A percentile compares a stretch with the other conserved stretches of the same genome.
Evolutionary conservation across 768 basidiomycete species (phyloP).

Genomic region (Tricholoma saponaceum): DNA sequence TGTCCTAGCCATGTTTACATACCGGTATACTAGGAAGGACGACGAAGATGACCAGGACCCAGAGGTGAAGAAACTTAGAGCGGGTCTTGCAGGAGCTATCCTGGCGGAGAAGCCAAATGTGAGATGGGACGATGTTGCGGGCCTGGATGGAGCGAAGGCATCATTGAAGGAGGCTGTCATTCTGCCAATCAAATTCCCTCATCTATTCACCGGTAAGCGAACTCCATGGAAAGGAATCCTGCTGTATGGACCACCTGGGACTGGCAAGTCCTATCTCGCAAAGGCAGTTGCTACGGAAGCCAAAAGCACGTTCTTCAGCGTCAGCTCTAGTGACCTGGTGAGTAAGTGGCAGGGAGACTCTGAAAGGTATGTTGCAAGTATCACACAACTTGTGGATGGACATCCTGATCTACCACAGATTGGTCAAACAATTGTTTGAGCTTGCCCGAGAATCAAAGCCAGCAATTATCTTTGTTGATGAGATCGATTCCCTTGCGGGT

Average conservation of each 20-base stretch:
- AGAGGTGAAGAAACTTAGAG: constrained; percentile 95
- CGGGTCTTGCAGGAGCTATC: constrained; percentile 84
- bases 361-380: constrained; percentile 63
- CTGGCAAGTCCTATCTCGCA: constrained; percentile 94
- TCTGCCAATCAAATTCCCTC: constrained; percentile 98
- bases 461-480: constrained; percentile 98
- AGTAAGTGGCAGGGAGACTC: constrained; percentile 99
- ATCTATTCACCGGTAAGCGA: constrained; percentile 96
- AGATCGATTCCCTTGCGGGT: constrained; percentile 94
- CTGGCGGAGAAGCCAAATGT: constrained; percentile 92
- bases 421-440: constrained; percentile 94
- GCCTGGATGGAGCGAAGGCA: constrained; percentile 92
- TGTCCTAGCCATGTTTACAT: background rate
- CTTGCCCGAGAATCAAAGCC: constrained; percentile 96
- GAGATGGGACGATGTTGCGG: constrained; percentile 98
- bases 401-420: constrained; percentile 36
- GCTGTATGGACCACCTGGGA: constrained; percentile 96
- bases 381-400: background rate
- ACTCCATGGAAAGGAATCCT: constrained; percentile 97
- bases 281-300: constrained; percentile 99
- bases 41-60: constrained; percentile 80
- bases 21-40: constrained; percentile 30
- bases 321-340: constrained; percentile 91
- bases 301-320: constrained; percentile 98
- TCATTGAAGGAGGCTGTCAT: constrained; percentile 98